Percentiles rank a stretch among this genome's conserved stretches.
Evolutionary conservation across 2,329 filamentous ascomycete genomes (phyloP).

Genomic region (Diaporthe destruens): DNA sequence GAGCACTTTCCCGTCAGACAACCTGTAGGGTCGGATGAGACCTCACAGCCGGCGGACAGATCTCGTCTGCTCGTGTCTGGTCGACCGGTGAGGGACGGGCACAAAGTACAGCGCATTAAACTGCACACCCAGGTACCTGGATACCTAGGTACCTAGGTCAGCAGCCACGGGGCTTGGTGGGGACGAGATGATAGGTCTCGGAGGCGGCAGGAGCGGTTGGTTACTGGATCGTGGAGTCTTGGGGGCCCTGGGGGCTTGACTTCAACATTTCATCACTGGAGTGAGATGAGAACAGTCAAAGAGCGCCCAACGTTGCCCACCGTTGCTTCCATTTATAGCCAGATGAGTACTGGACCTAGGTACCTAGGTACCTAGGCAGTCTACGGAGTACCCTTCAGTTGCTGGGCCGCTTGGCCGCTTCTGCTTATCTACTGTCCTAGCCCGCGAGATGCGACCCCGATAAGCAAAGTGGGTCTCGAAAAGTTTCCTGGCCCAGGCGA

Average conservation of each 20-base stretch:
- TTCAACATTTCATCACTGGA: background rate
- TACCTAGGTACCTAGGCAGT: background rate
- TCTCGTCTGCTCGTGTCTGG: background rate
- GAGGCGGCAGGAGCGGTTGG: no score
- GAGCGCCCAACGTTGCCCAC: no score
- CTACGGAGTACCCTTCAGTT: background rate
- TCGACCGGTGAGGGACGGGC: slow-evolving; percentile 16
- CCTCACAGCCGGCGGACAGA: background rate
- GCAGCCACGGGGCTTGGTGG: background rate
- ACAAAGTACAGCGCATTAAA: background rate
- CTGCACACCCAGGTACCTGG: background rate
- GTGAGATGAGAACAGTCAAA: no score
- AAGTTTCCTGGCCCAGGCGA: slow-evolving; percentile 36
- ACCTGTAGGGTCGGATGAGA: slow-evolving; percentile 1
- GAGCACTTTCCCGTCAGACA: slow-evolving; percentile 2
- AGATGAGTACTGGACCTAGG: background rate
- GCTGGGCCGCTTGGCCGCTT: no score
- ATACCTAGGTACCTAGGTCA: background rate
- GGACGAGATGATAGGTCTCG: background rate
- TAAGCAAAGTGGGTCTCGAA: slow-evolving; percentile 36
- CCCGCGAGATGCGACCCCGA: slow-evolving; percentile 5
- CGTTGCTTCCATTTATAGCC: no score
- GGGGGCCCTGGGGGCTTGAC: no score
- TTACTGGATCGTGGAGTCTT: background rate
- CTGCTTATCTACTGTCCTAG: background rate